These are phyloP conservation scores for Hymenotorrendiella dingleyae DNA, from an alignment of 2,329 filamentous ascomycete species.

Conservation along the genomic window DNA sequence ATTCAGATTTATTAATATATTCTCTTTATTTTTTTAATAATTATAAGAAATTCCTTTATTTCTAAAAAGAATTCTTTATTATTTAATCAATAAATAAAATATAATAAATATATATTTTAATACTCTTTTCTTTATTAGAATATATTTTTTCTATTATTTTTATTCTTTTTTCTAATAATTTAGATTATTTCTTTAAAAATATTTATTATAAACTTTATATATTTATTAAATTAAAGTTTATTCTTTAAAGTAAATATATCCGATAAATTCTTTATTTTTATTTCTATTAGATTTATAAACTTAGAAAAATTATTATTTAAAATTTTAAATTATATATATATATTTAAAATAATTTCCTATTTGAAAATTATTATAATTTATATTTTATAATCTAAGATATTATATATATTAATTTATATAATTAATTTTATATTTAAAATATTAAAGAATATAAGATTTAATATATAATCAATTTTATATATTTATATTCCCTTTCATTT, in stretches of 20 bases:
- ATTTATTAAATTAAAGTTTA: not conserved
- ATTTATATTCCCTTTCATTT: not conserved
- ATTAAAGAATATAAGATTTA: not conserved
- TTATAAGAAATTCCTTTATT: not conserved
- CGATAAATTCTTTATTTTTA: not conserved
- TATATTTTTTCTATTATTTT: too few species aligned
- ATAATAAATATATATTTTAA: not conserved
- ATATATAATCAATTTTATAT: not conserved
- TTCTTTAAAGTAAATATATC: not conserved
- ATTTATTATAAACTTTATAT: not conserved
- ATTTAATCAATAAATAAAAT: not conserved
- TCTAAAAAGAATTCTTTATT: not conserved
- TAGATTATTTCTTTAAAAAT: too few species aligned
- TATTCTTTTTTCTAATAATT: too few species aligned
- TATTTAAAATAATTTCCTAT: not conserved
- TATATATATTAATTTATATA: not conserved
- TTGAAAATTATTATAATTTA: not conserved
- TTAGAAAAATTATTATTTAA: not conserved
- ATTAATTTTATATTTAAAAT: not conserved
- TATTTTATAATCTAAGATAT: not conserved
- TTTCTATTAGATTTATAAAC: not conserved
- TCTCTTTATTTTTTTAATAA: not conserved
- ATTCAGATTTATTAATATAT: too few species aligned
- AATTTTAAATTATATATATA: not conserved
- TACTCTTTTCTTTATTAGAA: not conserved